Evolutionary conservation across 768 basidiomycete genomes (phyloP).

Genomic region (Phaeolepiota aurea): DNA sequence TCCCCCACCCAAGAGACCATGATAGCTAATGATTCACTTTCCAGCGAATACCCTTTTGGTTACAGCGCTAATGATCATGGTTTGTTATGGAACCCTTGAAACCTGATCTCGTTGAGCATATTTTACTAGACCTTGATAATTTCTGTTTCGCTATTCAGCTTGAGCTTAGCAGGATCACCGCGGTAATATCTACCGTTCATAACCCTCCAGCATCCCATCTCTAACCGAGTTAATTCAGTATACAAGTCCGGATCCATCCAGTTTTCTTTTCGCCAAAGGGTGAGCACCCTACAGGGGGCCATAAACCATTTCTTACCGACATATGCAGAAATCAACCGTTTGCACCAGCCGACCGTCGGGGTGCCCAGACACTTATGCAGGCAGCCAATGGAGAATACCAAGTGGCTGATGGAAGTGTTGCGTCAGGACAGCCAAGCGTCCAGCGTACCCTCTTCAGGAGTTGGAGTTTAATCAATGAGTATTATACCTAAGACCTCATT

Average conservation of each 20-base stretch:
- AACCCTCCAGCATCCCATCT: neutral
- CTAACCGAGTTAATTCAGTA: slow-evolving; percentile 27
- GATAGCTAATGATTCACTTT: no score
- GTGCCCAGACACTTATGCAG: slow-evolving; percentile 40
- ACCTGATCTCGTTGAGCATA: neutral
- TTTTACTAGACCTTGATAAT: slow-evolving; percentile 42
- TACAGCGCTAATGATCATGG: slow-evolving; percentile 56
- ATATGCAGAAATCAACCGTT: slow-evolving; percentile 52
- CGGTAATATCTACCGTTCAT: slow-evolving; percentile 28
- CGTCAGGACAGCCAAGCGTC: neutral
- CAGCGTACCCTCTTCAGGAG: neutral
- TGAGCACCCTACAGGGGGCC: slow-evolving; percentile 5
- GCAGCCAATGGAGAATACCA: neutral
- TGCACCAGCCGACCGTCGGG: slow-evolving; percentile 49
- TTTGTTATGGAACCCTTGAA: slow-evolving; percentile 8
- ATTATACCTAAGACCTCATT: no score
- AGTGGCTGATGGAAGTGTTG: neutral
- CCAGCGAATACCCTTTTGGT: slow-evolving; percentile 54
- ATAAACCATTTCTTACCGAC: neutral
- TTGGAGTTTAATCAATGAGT: no score
- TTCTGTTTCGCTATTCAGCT: slow-evolving; percentile 55
- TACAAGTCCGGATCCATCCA: slow-evolving; percentile 37
- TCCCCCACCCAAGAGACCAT: no score
- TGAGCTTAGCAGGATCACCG: slow-evolving; percentile 61
- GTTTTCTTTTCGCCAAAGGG: slow-evolving; percentile 43